Evolutionary conservation across 768 basidiomycete species (phyloP).

Genomic region (Amanita subjunquillea): DNA sequence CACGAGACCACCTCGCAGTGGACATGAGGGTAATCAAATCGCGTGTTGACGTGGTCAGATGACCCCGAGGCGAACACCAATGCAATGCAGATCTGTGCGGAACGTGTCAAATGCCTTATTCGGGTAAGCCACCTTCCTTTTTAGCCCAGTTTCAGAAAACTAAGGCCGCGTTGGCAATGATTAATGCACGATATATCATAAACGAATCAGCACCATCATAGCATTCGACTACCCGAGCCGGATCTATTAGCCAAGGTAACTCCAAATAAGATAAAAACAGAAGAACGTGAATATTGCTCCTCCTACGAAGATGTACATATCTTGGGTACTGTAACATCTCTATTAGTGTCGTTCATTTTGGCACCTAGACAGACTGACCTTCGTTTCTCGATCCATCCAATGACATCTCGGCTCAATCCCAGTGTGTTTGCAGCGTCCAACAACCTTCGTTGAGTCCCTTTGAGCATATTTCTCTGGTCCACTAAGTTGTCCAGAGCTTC

Average conservation of each 20-base stretch:
- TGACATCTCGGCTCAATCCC: conserved; percentile 88
- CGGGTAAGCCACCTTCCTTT: conserved; percentile 2
- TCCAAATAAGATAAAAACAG: conserved; percentile 90
- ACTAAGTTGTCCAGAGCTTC: conserved; percentile 87
- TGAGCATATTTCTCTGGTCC: conserved; percentile 88
- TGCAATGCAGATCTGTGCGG: background rate
- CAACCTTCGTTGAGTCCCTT: conserved; percentile 84
- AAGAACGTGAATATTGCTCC: conserved; percentile 85
- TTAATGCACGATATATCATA: background rate
- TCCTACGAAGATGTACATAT: conserved; percentile 86
- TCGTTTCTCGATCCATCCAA: conserved; percentile 93
- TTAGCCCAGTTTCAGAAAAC: conserved; percentile 1
- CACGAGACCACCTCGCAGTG: conserved; percentile 4
- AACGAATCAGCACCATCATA: too few species aligned
- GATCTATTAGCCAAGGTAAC: conserved; percentile 57
- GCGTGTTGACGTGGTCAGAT: background rate
- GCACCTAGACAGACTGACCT: conserved; percentile 45
- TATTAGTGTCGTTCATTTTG: conserved; percentile 1
- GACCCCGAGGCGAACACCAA: background rate
- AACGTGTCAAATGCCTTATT: background rate
- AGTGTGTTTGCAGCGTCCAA: conserved; percentile 90
- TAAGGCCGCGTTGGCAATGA: background rate
- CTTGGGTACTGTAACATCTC: conserved; percentile 60
- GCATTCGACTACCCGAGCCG: background rate
- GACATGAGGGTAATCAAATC: conserved; percentile 5